Evolutionary conservation across 306 rosid genomes (phyloP).

Genomic region (Ammopiptanthus mongolicus): DNA sequence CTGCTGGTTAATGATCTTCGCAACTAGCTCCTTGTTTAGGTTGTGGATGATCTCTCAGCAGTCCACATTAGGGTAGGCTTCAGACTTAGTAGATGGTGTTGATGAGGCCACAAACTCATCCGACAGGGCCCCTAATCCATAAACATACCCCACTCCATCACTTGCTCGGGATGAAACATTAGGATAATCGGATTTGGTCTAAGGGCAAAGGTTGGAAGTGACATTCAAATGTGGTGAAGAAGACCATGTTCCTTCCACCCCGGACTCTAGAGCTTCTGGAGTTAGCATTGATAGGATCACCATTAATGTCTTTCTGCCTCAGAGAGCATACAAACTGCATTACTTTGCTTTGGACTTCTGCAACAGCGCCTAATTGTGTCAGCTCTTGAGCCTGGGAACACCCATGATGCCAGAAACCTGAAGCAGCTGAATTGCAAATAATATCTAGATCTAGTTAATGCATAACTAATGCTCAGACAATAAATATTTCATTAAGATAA

Average conservation of each 20-base stretch:
- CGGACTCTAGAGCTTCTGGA: slow-evolving; percentile 32
- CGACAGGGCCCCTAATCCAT: no score
- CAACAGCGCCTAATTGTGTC: slow-evolving; percentile 29
- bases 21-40: no score
- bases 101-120: no score
- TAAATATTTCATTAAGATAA: neutral
- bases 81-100: no score
- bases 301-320: slow-evolving; percentile 36
- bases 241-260: slow-evolving; percentile 50
- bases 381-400: slow-evolving; percentile 47
- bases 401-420: slow-evolving; percentile 61
- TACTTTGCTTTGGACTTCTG: slow-evolving; percentile 52
- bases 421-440: slow-evolving; percentile 43
- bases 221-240: slow-evolving; percentile 45
- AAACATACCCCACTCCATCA: no score
- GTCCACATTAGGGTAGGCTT: no score
- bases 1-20: no score
- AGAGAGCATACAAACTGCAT: slow-evolving; percentile 40
- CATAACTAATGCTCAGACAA: neutral
- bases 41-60: no score
- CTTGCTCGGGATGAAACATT: slow-evolving; percentile 32
- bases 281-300: slow-evolving; percentile 7
- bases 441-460: slow-evolving; percentile 30
- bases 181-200: slow-evolving; percentile 28
- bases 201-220: slow-evolving; percentile 39